Evolutionary conservation across 257 asterid species (phyloP).

Genomic region (Plantago elongata): DNA sequence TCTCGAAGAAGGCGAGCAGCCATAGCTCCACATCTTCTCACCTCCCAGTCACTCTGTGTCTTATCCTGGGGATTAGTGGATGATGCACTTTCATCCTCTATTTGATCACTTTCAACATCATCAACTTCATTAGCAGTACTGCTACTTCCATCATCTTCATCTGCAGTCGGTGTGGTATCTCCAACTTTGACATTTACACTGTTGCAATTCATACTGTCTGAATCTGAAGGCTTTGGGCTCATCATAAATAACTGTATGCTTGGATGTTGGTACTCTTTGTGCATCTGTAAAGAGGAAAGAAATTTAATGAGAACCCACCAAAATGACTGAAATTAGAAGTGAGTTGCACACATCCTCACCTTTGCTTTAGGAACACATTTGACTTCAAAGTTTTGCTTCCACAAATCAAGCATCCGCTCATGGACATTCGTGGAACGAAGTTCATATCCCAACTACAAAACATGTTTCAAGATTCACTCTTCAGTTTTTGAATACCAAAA

Average conservation of each 20-base stretch:
- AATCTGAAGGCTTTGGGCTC: conserved; percentile 47
- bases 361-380: conserved; percentile 74
- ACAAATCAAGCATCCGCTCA: conserved; percentile 78
- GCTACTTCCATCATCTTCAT: conserved; percentile 30
- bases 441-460: conserved; percentile 77
- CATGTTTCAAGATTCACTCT: conserved; percentile 11
- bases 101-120: conserved; percentile 20
- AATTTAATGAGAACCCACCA: background rate
- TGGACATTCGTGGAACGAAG: conserved; percentile 94
- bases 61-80: conserved; percentile 26
- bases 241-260: conserved; percentile 82
- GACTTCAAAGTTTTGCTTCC: conserved; percentile 72
- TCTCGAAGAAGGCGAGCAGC: conserved; percentile 94
- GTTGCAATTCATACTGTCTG: conserved; percentile 28
- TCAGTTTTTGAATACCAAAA: conserved; percentile 2
- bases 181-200: conserved; percentile 23
- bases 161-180: conserved; percentile 39
- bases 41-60: conserved; percentile 77
- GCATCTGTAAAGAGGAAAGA: conserved; percentile 55
- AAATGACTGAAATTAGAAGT: background rate
- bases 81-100: conserved; percentile 19
- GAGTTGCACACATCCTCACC: conserved; percentile 33
- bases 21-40: conserved; percentile 84
- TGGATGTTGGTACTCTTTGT: conserved; percentile 77
- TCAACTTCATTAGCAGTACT: conserved; percentile 23